Conservation (phyloP, 768 basidiomycete genomes). For the Tylopilus sp. region DNA sequence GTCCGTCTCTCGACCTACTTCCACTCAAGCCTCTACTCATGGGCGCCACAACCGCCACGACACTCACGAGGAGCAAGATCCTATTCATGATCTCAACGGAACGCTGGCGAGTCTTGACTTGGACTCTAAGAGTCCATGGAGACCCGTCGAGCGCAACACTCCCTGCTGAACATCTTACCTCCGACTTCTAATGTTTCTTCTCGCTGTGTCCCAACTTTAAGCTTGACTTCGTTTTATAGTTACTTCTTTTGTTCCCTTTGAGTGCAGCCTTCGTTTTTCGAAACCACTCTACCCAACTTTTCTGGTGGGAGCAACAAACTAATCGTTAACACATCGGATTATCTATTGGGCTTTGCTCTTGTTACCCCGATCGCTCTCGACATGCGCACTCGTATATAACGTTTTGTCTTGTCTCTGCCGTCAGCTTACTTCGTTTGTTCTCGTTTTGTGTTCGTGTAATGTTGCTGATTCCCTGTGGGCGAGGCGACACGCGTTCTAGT, state of each 20-base stretch:
- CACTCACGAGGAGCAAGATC: constrained; percentile 42
- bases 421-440: constrained; percentile 26
- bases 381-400: constrained; percentile 33
- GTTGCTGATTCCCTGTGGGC: constrained; percentile 1
- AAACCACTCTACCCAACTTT: constrained; percentile 16
- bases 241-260: constrained; percentile 8
- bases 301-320: constrained; percentile 25
- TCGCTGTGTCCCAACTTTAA: constrained; percentile 10
- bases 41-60: constrained; percentile 22
- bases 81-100: constrained; percentile 68
- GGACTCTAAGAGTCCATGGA: constrained; percentile 41
- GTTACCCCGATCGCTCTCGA: constrained; percentile 38
- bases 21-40: constrained; percentile 39
- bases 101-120: constrained; percentile 74
- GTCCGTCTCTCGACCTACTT: constrained; percentile 52
- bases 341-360: constrained; percentile 31
- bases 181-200: constrained; percentile 7
- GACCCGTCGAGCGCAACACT: constrained; percentile 17
- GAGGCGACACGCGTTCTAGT: constrained; percentile 9
- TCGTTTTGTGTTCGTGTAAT: constrained; percentile 30
- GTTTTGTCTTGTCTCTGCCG: constrained; percentile 32
- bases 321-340: constrained; percentile 28
- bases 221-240: constrained; percentile 23
- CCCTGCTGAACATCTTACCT: constrained; percentile 16
- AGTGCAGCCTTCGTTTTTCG: constrained; percentile 16